phyloP scores from a whole-genome alignment of 1,139 yeast genomes.

The Suhomyces terraborum region DNA sequence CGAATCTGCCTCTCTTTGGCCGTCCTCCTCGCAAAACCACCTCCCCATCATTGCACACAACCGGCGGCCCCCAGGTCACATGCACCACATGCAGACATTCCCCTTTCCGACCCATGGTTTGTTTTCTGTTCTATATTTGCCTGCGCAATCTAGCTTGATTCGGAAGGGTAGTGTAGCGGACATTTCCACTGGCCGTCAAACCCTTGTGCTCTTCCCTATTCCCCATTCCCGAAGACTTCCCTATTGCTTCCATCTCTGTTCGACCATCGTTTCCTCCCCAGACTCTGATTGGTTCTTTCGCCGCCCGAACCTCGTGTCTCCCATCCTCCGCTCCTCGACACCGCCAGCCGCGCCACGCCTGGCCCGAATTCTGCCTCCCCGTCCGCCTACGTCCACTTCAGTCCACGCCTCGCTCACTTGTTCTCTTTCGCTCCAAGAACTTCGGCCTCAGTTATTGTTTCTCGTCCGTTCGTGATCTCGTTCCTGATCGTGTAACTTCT shows the following conservation, averaged over 20 bases:
- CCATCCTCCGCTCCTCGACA: no score
- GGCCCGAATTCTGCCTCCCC: background rate
- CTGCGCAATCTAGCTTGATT: background rate
- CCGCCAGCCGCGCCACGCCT: no score
- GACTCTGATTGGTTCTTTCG: background rate
- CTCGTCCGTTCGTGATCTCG: no score
- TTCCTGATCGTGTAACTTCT: no score
- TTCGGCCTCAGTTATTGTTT: no score
- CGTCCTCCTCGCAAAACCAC: no score
- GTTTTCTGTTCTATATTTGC: background rate
- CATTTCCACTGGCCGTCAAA: conserved; percentile 1
- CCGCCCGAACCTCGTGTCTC: no score
- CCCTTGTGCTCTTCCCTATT: background rate
- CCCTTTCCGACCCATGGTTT: background rate
- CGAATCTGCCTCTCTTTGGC: no score
- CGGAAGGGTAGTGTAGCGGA: background rate
- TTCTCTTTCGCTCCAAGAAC: background rate
- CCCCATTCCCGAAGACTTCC: background rate
- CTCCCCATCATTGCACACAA: no score
- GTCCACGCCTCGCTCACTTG: background rate
- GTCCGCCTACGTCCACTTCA: background rate
- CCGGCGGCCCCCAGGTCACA: no score
- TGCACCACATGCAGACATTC: no score
- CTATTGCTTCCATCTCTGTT: background rate
- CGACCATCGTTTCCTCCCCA: background rate